Percentiles rank a stretch among this genome's conserved stretches.
Conservation (phyloP, 176 grass and related monocot genomes). For the Oryza longistaminata region DNA sequence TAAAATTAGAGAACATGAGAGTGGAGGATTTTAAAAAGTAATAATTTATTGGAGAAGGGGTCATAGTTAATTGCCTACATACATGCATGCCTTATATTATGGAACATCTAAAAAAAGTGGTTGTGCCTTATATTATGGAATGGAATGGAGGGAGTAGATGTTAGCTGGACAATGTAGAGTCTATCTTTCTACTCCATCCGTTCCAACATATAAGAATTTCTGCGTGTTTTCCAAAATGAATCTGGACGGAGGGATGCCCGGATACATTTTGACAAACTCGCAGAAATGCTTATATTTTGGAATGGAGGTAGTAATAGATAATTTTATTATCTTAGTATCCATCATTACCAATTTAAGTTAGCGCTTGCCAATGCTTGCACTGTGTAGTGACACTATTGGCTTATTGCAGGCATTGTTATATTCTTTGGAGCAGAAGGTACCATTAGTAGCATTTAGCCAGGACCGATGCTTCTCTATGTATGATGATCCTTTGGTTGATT, state of each 20-base stretch:
- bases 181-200: background rate
- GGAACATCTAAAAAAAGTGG: too few species aligned
- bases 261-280: too few species aligned
- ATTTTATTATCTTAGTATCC: background rate
- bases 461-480: conserved; percentile 87
- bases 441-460: conserved; percentile 91
- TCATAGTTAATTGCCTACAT: too few species aligned
- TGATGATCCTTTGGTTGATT: conserved; percentile 86
- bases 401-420: conserved; percentile 76
- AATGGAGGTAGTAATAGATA: background rate
- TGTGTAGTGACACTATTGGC: conserved; percentile 9
- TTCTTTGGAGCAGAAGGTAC: conserved; percentile 83
- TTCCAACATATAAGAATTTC: too few species aligned
- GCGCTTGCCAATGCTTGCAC: background rate
- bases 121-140: too few species aligned
- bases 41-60: too few species aligned
- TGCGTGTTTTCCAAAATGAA: too few species aligned
- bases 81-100: too few species aligned
- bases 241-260: too few species aligned
- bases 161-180: background rate
- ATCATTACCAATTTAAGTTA: background rate
- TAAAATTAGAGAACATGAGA: too few species aligned
- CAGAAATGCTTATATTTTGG: too few species aligned
- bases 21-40: too few species aligned
- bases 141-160: background rate